Percentiles rank a stretch among this genome's conserved stretches.
Conservation (phyloP, 1,139 yeast species). For the Scheffersomyces quercinus region DNA sequence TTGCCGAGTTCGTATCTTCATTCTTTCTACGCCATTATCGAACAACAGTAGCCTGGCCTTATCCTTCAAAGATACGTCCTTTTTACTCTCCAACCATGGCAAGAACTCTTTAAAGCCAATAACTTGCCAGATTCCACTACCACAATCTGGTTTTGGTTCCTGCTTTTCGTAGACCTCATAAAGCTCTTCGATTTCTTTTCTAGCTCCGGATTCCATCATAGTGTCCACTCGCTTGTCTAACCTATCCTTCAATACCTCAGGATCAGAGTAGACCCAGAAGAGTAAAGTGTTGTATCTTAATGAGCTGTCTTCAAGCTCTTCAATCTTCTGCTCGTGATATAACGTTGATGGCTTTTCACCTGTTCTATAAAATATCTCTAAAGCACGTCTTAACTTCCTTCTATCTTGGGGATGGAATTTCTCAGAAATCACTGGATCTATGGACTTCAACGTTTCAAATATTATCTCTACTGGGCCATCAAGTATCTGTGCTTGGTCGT, state of each 20-base stretch:
- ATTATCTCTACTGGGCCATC: slow-evolving; percentile 58
- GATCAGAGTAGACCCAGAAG: slow-evolving; percentile 84
- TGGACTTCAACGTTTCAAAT: slow-evolving; percentile 43
- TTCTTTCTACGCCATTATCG: slow-evolving; percentile 57
- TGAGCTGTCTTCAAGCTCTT: slow-evolving; percentile 45
- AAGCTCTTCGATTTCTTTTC: slow-evolving; percentile 65
- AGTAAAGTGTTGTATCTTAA: slow-evolving; percentile 68
- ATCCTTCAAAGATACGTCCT: not conserved
- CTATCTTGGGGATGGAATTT: slow-evolving; percentile 93
- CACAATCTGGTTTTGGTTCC: slow-evolving; percentile 48
- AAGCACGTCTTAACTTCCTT: slow-evolving; percentile 73
- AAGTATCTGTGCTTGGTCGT: slow-evolving; percentile 48
- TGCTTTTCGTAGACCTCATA: slow-evolving; percentile 39
- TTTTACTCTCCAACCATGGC: slow-evolving; percentile 59
- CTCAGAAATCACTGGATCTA: slow-evolving; percentile 73
- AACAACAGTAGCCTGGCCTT: slow-evolving; percentile 25
- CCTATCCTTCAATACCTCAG: slow-evolving; percentile 56
- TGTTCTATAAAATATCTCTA: slow-evolving; percentile 74
- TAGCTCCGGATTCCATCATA: slow-evolving; percentile 72
- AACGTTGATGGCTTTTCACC: slow-evolving; percentile 70
- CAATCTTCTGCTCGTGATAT: slow-evolving; percentile 58
- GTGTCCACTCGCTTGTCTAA: slow-evolving; percentile 78
- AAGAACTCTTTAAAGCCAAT: slow-evolving; percentile 93
- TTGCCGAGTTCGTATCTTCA: slow-evolving; percentile 83
- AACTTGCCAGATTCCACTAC: slow-evolving; percentile 89